Percentiles rank a stretch among this genome's conserved stretches.
phyloP scores from a whole-genome alignment of 2,329 filamentous ascomycete species.

The Fusarium sp. region DNA sequence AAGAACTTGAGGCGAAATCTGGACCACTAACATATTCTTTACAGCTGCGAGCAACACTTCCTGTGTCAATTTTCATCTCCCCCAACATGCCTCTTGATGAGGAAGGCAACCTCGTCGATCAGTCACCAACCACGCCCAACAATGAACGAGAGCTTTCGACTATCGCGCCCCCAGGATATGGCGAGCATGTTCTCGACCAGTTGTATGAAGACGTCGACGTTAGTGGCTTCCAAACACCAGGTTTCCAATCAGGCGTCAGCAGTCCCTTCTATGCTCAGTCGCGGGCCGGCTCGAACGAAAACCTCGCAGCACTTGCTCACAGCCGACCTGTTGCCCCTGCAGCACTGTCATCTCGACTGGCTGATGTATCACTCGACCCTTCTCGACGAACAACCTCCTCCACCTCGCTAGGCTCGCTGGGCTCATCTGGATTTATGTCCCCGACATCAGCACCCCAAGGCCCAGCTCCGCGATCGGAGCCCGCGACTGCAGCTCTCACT shows the following conservation, averaged over 20 bases:
- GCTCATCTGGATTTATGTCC: constrained; percentile 60
- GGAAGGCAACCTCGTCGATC: constrained; percentile 80
- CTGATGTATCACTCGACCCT: constrained; percentile 72
- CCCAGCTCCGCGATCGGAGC: constrained; percentile 56
- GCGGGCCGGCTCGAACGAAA: constrained; percentile 83
- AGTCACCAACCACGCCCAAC: constrained; percentile 62
- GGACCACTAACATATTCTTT: constrained; percentile 19
- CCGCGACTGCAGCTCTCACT: constrained; percentile 63
- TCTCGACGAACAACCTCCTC: constrained; percentile 62
- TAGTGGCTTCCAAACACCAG: constrained; percentile 84
- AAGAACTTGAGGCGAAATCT: background rate
- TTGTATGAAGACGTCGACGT: constrained; percentile 90
- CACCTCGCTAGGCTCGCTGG: constrained; percentile 59
- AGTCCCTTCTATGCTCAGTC: constrained; percentile 83
- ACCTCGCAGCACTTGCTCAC: constrained; percentile 68
- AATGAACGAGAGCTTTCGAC: constrained; percentile 67
- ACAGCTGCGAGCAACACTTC: constrained; percentile 87
- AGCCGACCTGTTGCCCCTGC: constrained; percentile 59
- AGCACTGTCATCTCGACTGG: constrained; percentile 74
- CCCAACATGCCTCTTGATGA: constrained; percentile 92
- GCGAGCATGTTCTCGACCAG: constrained; percentile 88
- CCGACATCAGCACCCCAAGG: constrained; percentile 57
- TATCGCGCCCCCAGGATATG: constrained; percentile 91
- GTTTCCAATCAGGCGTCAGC: constrained; percentile 77
- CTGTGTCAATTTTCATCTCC: constrained; percentile 94